phyloP scores from a whole-genome alignment of 331 rosid species.

The Stylosanthes scabra region DNA sequence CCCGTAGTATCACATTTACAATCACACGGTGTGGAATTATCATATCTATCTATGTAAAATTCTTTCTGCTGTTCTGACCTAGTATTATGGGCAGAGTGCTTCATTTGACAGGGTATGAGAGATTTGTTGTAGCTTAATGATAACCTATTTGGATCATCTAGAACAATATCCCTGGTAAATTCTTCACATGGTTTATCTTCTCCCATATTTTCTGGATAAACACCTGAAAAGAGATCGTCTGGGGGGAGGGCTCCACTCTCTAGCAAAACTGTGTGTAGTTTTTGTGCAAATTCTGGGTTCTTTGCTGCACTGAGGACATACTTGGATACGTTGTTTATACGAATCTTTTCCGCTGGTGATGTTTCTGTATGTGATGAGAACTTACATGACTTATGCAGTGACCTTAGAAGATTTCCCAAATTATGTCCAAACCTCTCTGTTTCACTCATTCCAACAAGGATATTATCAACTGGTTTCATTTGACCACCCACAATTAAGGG shows the following conservation, averaged over 20 bases:
- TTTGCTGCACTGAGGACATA: slow-evolving; percentile 90
- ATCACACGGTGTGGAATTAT: slow-evolving; percentile 35
- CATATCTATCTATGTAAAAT: slow-evolving; percentile 38
- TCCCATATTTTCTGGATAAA: slow-evolving; percentile 59
- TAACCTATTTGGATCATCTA: slow-evolving; percentile 47
- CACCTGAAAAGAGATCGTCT: slow-evolving; percentile 79
- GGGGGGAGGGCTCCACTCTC: slow-evolving; percentile 97
- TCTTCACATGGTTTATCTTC: slow-evolving; percentile 47
- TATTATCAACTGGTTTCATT: slow-evolving; percentile 49
- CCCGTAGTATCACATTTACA: slow-evolving; percentile 32
- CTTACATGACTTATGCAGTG: slow-evolving; percentile 41
- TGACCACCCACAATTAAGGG: slow-evolving; percentile 44
- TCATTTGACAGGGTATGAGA: slow-evolving; percentile 42
- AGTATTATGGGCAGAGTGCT: slow-evolving; percentile 37
- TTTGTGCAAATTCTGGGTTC: slow-evolving; percentile 87
- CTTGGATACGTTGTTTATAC: slow-evolving; percentile 80
- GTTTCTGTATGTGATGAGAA: slow-evolving; percentile 57
- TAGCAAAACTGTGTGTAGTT: slow-evolving; percentile 77
- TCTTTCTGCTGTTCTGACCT: slow-evolving; percentile 51
- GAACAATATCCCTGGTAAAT: slow-evolving; percentile 49
- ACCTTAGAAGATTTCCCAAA: slow-evolving; percentile 15
- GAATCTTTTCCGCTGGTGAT: slow-evolving; percentile 77
- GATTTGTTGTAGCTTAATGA: slow-evolving; percentile 54
- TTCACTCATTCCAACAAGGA: slow-evolving; percentile 49
- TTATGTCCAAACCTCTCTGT: slow-evolving; percentile 47